phyloP scores from a whole-genome alignment of 2,329 filamentous ascomycete species.

The Pleoardoris graminearum region DNA sequence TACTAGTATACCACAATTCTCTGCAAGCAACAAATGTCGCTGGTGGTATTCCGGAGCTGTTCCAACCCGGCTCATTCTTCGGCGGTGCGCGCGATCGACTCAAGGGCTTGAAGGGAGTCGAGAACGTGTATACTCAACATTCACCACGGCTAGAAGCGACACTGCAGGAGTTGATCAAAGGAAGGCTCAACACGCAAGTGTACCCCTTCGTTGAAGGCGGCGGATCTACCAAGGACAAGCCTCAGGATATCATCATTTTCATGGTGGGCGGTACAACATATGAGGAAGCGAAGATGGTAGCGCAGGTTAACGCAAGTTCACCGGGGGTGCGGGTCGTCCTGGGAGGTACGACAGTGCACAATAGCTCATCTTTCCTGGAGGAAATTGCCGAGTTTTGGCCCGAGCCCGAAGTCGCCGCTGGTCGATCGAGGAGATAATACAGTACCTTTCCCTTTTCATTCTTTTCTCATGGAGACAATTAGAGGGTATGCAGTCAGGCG shows the following conservation, averaged over 20 bases:
- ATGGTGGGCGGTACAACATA: constrained; percentile 93
- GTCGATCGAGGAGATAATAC: background rate
- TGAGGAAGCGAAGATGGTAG: constrained; percentile 94
- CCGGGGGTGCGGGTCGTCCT: constrained; percentile 88
- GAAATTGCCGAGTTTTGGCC: constrained; percentile 7
- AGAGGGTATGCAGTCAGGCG: background rate
- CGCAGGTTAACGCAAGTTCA: constrained; percentile 88
- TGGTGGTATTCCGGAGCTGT: constrained; percentile 87
- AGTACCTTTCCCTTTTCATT: background rate
- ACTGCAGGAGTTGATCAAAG: constrained; percentile 91
- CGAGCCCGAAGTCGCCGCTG: background rate
- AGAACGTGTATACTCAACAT: constrained; percentile 99
- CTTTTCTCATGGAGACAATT: background rate
- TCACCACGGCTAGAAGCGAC: constrained; percentile 85
- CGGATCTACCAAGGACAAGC: constrained; percentile 86
- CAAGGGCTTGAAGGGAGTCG: constrained; percentile 93
- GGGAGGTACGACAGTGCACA: constrained; percentile 85
- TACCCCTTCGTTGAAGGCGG: constrained; percentile 94
- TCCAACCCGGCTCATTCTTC: constrained; percentile 86
- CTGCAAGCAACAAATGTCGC: constrained; percentile 73
- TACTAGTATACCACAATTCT: constrained; percentile 84
- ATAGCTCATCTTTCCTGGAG: constrained; percentile 79
- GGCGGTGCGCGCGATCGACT: constrained; percentile 84
- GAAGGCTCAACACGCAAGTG: constrained; percentile 78
- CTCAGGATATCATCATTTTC: constrained; percentile 94